Base-by-base conservation (phyloP, 495 filamentous ascomycete genomes). In the Penicillium manginii region DNA sequence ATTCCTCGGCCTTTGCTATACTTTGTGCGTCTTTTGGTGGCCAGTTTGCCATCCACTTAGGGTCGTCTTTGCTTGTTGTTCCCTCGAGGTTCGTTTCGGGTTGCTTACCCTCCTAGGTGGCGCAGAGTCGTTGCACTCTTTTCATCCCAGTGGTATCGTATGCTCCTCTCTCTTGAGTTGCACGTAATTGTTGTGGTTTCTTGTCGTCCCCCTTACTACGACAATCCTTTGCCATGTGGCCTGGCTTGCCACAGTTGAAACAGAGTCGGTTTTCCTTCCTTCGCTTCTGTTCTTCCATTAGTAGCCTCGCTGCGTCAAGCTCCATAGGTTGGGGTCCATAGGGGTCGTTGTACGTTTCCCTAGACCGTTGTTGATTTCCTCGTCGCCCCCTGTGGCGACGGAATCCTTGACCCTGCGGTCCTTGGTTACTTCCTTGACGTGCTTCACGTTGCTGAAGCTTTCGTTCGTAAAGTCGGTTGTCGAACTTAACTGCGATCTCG, bases 261-360 rank as follows among this genome's bases (percentile, higher is more conserved):
- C 11, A 31, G 21, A 50, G 23, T 12, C 8, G 1, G 0, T 50
- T 12, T 12, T 50, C 23, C 1, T 31, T 31, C 3, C 19, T 11
- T 4, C 6, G 23, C 12, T 50, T 50, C 23, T 50, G 21, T 50
- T 50, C 47, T 50, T 50, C 5, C 7, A n/a, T 9, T 12, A n/a
- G 47, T 1, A 50, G 47, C 32, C 23, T 50, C n/a, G 21, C 47
- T 31, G 21, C 6, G 7, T 50, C 23, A 3, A 50, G 47, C 47
- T 50, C 47, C 9, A 50, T 50, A 26, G 21, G 47, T 50, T 17
- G 21, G 31, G 21, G 47, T 15, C 47, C 11, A 15, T 50, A 50
- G 1, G 5, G 47, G 5, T 15, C 22, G 21, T 22, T 50, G 5
- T 46, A n/a, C n/a, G n/a, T 35, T 2, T 14, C 3, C 1, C 10